A percentile compares a stretch with the other conserved stretches of the same genome.
Evolutionary conservation across 2,329 filamentous ascomycete genomes (phyloP).

Genomic region (Colletotrichum gigasporum): DNA sequence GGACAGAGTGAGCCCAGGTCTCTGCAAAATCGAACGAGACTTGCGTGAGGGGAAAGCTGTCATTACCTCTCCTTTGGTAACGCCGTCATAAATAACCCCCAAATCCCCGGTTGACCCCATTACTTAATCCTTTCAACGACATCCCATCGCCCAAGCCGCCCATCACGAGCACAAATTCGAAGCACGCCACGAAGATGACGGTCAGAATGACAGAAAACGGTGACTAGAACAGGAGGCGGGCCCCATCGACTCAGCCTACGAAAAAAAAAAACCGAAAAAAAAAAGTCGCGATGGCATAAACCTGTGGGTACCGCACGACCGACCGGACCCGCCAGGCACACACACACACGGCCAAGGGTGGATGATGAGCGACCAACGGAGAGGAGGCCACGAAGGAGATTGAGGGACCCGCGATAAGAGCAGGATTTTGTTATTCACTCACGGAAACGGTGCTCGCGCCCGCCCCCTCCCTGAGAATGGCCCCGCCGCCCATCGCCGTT

Average conservation of each 20-base stretch:
- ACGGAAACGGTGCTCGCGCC: no score
- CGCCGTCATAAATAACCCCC: neutral
- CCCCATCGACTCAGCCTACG: neutral
- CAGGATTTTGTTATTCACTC: no score
- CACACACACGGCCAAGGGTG: neutral
- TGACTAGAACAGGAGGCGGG: neutral
- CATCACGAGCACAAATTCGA: no score
- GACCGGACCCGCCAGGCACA: neutral
- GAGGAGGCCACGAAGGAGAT: neutral
- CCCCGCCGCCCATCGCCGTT: no score
- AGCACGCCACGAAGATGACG: neutral
- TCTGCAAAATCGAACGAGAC: constrained; percentile 23
- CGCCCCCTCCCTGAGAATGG: no score
- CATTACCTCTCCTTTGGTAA: constrained; percentile 4
- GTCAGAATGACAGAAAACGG: neutral
- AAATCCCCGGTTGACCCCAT: neutral
- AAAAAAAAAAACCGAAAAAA: no score
- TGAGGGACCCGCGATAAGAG: constrained; percentile 13
- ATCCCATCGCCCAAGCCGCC: no score
- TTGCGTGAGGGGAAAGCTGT: constrained; percentile 29
- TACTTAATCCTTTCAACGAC: constrained; percentile 29
- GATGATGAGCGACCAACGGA: neutral
- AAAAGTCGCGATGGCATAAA: no score
- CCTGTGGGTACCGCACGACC: no score
- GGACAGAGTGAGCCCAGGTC: constrained; percentile 8